Evolutionary conservation across 2,329 filamentous ascomycete genomes (phyloP).

Genomic region (Botryotinia globosa): DNA sequence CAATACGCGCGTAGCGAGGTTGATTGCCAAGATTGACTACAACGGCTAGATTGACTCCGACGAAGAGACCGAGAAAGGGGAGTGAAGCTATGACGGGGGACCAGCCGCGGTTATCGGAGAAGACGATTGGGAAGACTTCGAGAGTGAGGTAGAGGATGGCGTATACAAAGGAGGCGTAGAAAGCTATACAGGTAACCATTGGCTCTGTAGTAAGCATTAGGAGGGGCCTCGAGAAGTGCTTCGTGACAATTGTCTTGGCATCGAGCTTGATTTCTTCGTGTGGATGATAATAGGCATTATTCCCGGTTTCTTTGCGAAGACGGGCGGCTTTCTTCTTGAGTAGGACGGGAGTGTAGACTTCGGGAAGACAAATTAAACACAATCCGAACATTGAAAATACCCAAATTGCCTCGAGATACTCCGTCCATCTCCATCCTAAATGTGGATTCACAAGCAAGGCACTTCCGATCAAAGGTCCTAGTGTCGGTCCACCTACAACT

Average conservation of each 20-base stretch:
- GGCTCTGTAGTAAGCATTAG: conserved; percentile 56
- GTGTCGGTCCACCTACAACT: conserved; percentile 21
- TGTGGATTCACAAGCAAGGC: conserved; percentile 39
- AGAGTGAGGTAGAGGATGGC: conserved; percentile 64
- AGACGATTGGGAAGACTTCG: conserved; percentile 61
- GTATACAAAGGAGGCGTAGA: conserved; percentile 72
- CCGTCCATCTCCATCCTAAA: conserved; percentile 41
- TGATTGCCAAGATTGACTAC: conserved; percentile 46
- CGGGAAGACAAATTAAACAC: conserved; percentile 43
- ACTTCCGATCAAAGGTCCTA: conserved; percentile 41
- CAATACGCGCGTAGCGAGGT: conserved; percentile 31
- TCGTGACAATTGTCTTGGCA: conserved; percentile 34
- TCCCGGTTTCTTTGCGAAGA: conserved; percentile 39
- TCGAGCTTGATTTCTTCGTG: conserved; percentile 33
- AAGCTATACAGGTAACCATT: conserved; percentile 61
- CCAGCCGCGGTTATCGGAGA: conserved; percentile 59
- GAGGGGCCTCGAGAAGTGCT: conserved; percentile 38
- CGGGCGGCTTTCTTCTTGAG: conserved; percentile 39
- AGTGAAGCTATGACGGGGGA: conserved; percentile 56
- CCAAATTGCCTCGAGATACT: conserved; percentile 42
- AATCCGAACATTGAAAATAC: conserved; percentile 45
- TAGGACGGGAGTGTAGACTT: conserved; percentile 49
- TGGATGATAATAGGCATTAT: conserved; percentile 30
- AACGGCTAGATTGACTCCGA: conserved; percentile 47
- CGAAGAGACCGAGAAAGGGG: conserved; percentile 53